Base-by-base conservation (phyloP, 1,139 yeast species). In the Saccharomyces hybrid region DNA sequence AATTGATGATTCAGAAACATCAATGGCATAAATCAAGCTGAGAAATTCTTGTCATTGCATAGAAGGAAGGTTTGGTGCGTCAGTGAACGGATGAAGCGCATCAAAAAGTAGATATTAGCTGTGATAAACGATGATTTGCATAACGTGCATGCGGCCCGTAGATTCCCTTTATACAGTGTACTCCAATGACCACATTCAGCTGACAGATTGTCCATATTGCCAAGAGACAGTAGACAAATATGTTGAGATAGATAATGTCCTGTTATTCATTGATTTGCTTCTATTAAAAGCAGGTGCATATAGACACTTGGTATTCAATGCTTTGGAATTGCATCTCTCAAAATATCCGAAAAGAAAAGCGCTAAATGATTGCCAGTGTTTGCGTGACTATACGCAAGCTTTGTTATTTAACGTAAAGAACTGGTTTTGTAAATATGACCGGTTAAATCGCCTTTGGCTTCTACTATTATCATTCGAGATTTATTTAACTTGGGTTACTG, bases 401-500 rank as follows among this genome's bases (percentile, higher is more conserved):
- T 9, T 48, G 9, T 27, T 28, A 13, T 26, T 9, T 9, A 57
- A 55, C 38, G 6, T 61, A 23, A 51, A 49, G 16, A 54, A 54
- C 13, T 69, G 70, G 71, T 52, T 63, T 13, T 34, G 50, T 6
- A 64, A 60, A 46, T 74, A 58, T 48, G 70, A 64, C 53, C 59
- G 59, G 23, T 56, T 71, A 8, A 64, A 62, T 25, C 74, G 96
- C 41, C 72, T 88, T 49, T 73, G 88, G 62, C 64, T 85, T 2
- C 74, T 93, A 53, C 76, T 87, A 53, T 73, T 88, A 0, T 75
- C 95, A n/a, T 89, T 91, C 62, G 97, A 93, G 60, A 95, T 93
- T 7, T 95, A 93, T 66, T 72, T 93, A 52, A 83, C 83, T 1
- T 93, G 99, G 98, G 96, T 96, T 0, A 82, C 85, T 52, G 91